These are phyloP conservation scores for Zygoascus sp. DNA, from an alignment of 1,139 yeast genomes.

Conservation along the genomic window DNA sequence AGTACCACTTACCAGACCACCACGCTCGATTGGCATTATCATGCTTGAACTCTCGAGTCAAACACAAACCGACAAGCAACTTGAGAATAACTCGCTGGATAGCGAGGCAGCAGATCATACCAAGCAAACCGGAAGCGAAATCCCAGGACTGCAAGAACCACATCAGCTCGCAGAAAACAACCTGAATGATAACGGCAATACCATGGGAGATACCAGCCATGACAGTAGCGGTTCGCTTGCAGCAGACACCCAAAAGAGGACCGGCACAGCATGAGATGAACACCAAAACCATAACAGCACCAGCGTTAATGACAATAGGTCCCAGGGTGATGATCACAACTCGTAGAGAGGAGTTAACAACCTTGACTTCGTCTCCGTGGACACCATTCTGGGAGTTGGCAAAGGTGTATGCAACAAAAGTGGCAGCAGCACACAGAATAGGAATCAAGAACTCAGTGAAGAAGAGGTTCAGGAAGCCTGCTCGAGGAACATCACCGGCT, in stretches of 20 bases:
- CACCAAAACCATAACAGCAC: constrained; percentile 55
- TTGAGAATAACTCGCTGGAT: constrained; percentile 86
- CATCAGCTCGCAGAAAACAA: constrained; percentile 86
- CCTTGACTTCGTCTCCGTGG: constrained; percentile 38
- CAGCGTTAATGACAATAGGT: constrained; percentile 88
- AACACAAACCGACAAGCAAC: constrained; percentile 67
- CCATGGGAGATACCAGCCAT: constrained; percentile 98
- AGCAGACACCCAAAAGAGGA: constrained; percentile 89
- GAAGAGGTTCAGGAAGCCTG: constrained; percentile 81
- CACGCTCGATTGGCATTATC: constrained; percentile 96
- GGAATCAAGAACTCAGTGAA: constrained; percentile 87
- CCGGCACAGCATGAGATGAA: constrained; percentile 96
- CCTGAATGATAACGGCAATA: constrained; percentile 79
- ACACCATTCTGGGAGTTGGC: constrained; percentile 98
- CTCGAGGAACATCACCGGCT: constrained; percentile 93
- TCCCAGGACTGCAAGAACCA: constrained; percentile 96
- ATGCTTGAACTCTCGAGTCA: constrained; percentile 96
- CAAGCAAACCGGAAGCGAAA: constrained; percentile 82
- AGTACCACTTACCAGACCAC: constrained; percentile 99
- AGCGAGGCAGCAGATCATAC: constrained; percentile 79
- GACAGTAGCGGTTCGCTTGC: constrained; percentile 96
- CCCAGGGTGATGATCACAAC: constrained; percentile 83
- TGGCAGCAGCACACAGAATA: constrained; percentile 79
- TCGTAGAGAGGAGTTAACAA: constrained; percentile 80
- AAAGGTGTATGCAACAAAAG: constrained; percentile 86